Evolutionary conservation across 495 filamentous ascomycete genomes (phyloP).

Genomic region (Lepraria neglecta): DNA sequence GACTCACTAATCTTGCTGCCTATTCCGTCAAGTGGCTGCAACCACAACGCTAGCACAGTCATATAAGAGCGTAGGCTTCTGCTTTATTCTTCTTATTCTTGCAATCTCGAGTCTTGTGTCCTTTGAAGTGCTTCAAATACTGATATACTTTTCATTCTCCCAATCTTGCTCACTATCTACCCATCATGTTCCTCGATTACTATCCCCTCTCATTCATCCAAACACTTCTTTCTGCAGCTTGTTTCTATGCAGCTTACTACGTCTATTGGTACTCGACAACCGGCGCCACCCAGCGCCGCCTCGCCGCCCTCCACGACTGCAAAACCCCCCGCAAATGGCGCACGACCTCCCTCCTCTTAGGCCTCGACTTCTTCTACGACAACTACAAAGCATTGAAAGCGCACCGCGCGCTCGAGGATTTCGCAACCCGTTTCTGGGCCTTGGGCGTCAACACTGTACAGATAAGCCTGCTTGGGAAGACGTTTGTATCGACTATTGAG

Average conservation of each 20-base stretch:
- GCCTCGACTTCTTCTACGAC: constrained; percentile 29
- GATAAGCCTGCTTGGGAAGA: constrained; percentile 21
- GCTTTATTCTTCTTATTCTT: no score
- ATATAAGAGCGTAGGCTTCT: no score
- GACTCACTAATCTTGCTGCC: not conserved
- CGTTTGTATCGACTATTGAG: constrained; percentile 46
- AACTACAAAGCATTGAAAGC: constrained; percentile 31
- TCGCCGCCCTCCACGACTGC: constrained; percentile 24
- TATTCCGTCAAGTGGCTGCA: not conserved
- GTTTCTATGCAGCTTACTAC: not conserved
- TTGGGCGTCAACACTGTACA: constrained; percentile 25
- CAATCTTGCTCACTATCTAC: no score
- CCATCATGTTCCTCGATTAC: constrained; percentile 1
- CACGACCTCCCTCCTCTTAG: constrained; percentile 20
- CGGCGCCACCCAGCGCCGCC: constrained; percentile 6
- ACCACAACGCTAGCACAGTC: no score
- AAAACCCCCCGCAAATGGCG: constrained; percentile 9
- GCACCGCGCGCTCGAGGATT: constrained; percentile 33
- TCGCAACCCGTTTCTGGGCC: constrained; percentile 25
- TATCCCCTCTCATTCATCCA: constrained; percentile 10
- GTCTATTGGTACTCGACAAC: not conserved
- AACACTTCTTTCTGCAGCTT: not conserved
- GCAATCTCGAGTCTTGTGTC: no score
- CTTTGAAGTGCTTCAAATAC: no score
- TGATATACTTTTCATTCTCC: no score